phyloP scores from a whole-genome alignment of 495 filamentous ascomycete genomes.

The Daldinia concentrica region DNA sequence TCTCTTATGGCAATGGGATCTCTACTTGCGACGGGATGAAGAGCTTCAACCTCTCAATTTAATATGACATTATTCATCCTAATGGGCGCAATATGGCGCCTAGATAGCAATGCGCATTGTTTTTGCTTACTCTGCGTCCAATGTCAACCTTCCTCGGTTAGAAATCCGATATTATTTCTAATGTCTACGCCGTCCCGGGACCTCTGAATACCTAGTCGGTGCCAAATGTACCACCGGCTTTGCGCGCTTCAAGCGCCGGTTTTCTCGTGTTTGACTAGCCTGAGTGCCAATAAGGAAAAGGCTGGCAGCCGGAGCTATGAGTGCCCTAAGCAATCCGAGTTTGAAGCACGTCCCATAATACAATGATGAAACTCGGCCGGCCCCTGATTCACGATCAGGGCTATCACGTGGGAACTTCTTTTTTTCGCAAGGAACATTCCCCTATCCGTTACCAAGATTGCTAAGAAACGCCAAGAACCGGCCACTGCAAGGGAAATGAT shows the following conservation, averaged over 20 bases:
- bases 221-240: slow-evolving; percentile 30
- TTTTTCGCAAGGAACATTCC: slow-evolving; percentile 1
- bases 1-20: slow-evolving; percentile 20
- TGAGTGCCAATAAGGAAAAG: slow-evolving; percentile 18
- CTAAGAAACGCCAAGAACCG: slow-evolving; percentile 35
- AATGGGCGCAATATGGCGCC: neutral
- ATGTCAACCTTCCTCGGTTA: slow-evolving; percentile 13
- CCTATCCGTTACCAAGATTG: slow-evolving; percentile 20
- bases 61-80: neutral
- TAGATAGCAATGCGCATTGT: slow-evolving; percentile 11
- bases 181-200: slow-evolving; percentile 14
- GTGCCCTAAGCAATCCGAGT: slow-evolving; percentile 28
- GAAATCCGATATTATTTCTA: neutral
- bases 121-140: slow-evolving; percentile 10
- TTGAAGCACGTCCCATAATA: slow-evolving; percentile 40
- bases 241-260: slow-evolving; percentile 20
- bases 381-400: slow-evolving; percentile 40
- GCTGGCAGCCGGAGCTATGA: slow-evolving; percentile 13
- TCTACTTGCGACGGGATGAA: slow-evolving; percentile 13
- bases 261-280: slow-evolving; percentile 23
- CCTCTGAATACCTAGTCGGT: slow-evolving; percentile 4
- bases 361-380: slow-evolving; percentile 38
- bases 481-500: slow-evolving; percentile 3
- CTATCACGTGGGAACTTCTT: slow-evolving; percentile 25
- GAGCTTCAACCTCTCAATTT: slow-evolving; percentile 32